A percentile compares a stretch with the other conserved stretches of the same genome.
These are phyloP conservation scores for Periconia digitata DNA, from an alignment of 2,329 filamentous ascomycete genomes.

Conservation along the genomic window DNA sequence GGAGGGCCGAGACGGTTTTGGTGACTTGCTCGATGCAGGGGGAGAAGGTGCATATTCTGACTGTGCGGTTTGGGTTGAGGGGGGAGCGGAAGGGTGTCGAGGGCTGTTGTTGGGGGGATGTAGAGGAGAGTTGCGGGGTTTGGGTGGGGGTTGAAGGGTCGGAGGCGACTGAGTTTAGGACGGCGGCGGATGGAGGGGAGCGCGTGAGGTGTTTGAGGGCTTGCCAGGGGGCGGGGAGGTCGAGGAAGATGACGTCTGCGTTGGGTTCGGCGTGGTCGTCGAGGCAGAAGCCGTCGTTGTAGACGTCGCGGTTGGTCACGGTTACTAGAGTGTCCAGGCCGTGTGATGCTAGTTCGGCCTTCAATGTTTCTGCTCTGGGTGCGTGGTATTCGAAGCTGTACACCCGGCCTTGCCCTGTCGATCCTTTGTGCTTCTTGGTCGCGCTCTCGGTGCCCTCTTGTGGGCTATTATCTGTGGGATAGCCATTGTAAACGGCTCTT, in stretches of 20 bases:
- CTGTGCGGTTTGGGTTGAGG: conserved; percentile 70
- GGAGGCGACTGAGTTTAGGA: conserved; percentile 27
- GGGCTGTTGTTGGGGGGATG: conserved; percentile 6
- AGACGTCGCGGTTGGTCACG: conserved; percentile 78
- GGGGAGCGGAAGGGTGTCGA: conserved; percentile 46
- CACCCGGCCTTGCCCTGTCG: conserved; percentile 61
- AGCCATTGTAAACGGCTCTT: conserved; percentile 74
- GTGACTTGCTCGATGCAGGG: conserved; percentile 97
- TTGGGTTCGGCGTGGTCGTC: conserved; percentile 24
- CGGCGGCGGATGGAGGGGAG: conserved; percentile 32
- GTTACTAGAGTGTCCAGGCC: conserved; percentile 66
- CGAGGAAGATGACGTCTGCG: conserved; percentile 74
- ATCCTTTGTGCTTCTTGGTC: conserved; percentile 31
- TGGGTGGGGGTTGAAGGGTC: conserved; percentile 48
- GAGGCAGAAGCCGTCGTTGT: conserved; percentile 70
- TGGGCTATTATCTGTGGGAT: conserved; percentile 45
- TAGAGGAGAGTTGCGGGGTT: conserved; percentile 6
- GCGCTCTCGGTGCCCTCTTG: conserved; percentile 13
- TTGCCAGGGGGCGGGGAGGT: conserved; percentile 79
- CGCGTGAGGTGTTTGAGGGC: conserved; percentile 76
- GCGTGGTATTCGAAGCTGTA: conserved; percentile 84
- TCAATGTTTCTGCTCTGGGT: conserved; percentile 68
- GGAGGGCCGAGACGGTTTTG: conserved; percentile 77
- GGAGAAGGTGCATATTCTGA: conserved; percentile 89
- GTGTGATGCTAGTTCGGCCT: conserved; percentile 69